These are phyloP conservation scores for Calophaca sinica DNA, from an alignment of 306 rosid species.

Conservation along the genomic window DNA sequence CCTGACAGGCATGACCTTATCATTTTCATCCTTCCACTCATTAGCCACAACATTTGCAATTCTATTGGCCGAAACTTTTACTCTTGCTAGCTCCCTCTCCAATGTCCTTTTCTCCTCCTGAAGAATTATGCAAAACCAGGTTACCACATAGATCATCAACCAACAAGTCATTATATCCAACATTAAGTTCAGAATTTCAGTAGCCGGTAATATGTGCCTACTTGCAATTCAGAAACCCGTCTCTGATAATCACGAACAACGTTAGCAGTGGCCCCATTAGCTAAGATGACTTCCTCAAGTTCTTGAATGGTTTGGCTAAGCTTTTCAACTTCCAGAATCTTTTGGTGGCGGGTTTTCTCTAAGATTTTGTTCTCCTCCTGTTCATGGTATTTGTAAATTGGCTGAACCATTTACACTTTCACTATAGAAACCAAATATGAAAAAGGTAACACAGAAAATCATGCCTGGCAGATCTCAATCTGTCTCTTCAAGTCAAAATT, in stretches of 20 bases:
- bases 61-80: conserved; percentile 81
- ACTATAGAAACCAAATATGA: conserved; percentile 14
- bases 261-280: conserved; percentile 76
- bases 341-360: conserved; percentile 81
- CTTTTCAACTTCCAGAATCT: conserved; percentile 85
- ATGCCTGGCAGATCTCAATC: conserved; percentile 90
- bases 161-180: neutral
- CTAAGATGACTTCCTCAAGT: conserved; percentile 81
- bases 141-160: conserved; percentile 36
- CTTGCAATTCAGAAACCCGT: conserved; percentile 67
- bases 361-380: conserved; percentile 91
- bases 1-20: conserved; percentile 87
- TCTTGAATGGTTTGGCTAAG: conserved; percentile 85
- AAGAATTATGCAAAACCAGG: conserved; percentile 35
- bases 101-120: conserved; percentile 88
- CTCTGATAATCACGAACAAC: conserved; percentile 74
- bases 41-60: conserved; percentile 82
- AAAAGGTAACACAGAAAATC: conserved; percentile 36
- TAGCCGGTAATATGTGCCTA: conserved; percentile 41
- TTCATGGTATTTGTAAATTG: conserved; percentile 40
- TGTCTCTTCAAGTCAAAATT: conserved; percentile 85
- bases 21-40: conserved; percentile 96
- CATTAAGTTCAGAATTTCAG: conserved; percentile 25
- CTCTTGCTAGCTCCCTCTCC: conserved; percentile 89
- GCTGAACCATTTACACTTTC: conserved; percentile 35